These are phyloP conservation scores for Populus alba DNA, from an alignment of 345 rosid species.

Conservation along the genomic window DNA sequence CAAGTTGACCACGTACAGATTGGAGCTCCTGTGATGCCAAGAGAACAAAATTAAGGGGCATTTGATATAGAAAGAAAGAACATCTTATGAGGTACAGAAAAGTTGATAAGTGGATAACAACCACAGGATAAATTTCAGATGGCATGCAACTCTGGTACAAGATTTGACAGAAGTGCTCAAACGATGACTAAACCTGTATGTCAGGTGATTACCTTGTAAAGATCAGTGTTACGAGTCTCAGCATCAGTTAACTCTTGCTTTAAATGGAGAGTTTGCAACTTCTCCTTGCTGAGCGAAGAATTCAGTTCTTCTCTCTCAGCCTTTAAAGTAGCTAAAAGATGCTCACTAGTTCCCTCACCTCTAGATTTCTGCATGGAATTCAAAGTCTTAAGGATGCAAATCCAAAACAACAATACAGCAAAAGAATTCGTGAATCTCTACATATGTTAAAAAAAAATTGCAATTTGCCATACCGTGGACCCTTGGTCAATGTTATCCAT, in stretches of 20 bases:
- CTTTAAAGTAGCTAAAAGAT: constrained; percentile 51
- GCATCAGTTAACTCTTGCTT: constrained; percentile 77
- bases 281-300: constrained; percentile 68
- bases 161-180: not conserved
- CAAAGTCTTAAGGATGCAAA: constrained; percentile 1
- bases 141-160: not conserved
- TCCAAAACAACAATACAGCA: not conserved
- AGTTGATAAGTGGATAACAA: not conserved
- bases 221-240: constrained; percentile 65
- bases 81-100: not conserved
- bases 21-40: constrained; percentile 71
- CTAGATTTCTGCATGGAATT: constrained; percentile 48
- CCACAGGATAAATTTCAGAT: not conserved
- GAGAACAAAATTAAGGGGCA: not conserved
- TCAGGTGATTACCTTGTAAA: constrained; percentile 60
- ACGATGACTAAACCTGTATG: not conserved
- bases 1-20: constrained; percentile 92
- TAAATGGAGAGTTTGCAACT: constrained; percentile 56
- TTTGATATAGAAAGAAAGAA: not conserved
- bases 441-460: not conserved
- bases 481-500: constrained; percentile 63
- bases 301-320: constrained; percentile 82
- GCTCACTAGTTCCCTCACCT: constrained; percentile 46
- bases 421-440: not conserved
- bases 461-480: constrained; percentile 42